phyloP scores from a whole-genome alignment of 768 basidiomycete species.

The Hericium coralloides region DNA sequence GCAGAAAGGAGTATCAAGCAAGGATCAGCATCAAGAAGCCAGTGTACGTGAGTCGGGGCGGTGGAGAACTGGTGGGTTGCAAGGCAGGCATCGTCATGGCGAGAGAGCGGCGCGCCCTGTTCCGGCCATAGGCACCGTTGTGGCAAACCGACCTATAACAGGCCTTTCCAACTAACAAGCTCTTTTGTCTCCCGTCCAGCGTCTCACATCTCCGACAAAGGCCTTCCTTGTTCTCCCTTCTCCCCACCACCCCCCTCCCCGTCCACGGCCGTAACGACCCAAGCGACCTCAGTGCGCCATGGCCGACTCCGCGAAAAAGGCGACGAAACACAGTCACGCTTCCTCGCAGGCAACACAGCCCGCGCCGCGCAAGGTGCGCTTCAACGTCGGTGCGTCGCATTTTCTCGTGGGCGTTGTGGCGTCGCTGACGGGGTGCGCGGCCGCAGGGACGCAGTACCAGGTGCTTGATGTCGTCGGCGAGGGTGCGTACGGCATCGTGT shows the following conservation, averaged over 20 bases:
- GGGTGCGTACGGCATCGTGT: constrained; percentile 91
- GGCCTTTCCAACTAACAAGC: background rate
- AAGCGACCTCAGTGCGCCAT: background rate
- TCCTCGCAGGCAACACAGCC: constrained; percentile 33
- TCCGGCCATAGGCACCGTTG: background rate
- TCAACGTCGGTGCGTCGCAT: constrained; percentile 61
- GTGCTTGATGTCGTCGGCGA: constrained; percentile 85
- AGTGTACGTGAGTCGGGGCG: too few species aligned
- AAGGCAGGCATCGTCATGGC: background rate
- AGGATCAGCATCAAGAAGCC: too few species aligned
- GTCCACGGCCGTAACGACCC: background rate
- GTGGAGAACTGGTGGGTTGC: too few species aligned
- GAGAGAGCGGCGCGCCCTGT: background rate
- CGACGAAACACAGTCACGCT: constrained; percentile 37
- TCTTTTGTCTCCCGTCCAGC: background rate
- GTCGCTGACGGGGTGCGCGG: background rate
- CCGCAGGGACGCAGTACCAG: constrained; percentile 42
- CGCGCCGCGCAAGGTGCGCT: constrained; percentile 77
- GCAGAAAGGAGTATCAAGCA: too few species aligned
- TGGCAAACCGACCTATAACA: background rate
- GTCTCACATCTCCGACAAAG: too few species aligned
- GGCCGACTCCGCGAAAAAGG: constrained; percentile 15
- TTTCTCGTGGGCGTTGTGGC: background rate
- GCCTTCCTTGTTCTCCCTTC: background rate
- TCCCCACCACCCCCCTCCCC: background rate